A percentile compares a stretch with the other conserved stretches of the same genome.
Conservation (phyloP, 2,329 filamentous ascomycete genomes). For the Monilinia polystroma region DNA sequence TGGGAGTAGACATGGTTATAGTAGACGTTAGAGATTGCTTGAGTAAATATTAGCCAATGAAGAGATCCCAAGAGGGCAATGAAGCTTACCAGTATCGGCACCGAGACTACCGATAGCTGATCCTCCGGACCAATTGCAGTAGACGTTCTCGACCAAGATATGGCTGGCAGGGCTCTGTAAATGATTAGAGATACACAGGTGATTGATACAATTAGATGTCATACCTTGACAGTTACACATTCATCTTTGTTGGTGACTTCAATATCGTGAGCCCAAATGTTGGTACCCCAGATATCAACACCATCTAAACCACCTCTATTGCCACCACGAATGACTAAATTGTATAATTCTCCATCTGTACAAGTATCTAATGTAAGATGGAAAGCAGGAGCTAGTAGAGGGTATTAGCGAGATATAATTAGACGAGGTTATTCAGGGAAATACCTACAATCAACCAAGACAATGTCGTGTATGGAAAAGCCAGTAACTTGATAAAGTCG, state of each 20-base stretch:
- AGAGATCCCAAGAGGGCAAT: not conserved
- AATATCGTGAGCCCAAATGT: constrained; percentile 59
- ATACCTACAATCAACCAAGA: constrained; percentile 32
- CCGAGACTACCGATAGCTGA: constrained; percentile 58
- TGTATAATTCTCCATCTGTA: constrained; percentile 54
- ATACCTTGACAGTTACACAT: constrained; percentile 55
- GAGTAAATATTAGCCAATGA: not conserved
- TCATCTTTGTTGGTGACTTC: constrained; percentile 63
- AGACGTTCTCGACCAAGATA: constrained; percentile 58
- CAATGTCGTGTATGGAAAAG: constrained; percentile 35
- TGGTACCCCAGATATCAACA: constrained; percentile 53
- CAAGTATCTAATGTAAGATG: constrained; percentile 53
- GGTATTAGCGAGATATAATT: not conserved
- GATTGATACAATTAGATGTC: not conserved
- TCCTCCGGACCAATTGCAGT: constrained; percentile 62
- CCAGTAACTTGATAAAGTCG: constrained; percentile 28
- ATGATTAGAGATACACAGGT: not conserved
- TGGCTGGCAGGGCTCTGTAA: constrained; percentile 52
- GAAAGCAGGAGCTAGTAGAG: constrained; percentile 30
- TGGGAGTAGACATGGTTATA: constrained; percentile 60
- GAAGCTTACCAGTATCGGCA: constrained; percentile 41
- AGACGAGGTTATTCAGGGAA: too few species aligned
- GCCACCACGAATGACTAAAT: constrained; percentile 54
- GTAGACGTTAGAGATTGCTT: constrained; percentile 50
- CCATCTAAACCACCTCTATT: constrained; percentile 55